phyloP scores from a whole-genome alignment of 176 grass and related monocot genomes.

The Melocanna baccifera region DNA sequence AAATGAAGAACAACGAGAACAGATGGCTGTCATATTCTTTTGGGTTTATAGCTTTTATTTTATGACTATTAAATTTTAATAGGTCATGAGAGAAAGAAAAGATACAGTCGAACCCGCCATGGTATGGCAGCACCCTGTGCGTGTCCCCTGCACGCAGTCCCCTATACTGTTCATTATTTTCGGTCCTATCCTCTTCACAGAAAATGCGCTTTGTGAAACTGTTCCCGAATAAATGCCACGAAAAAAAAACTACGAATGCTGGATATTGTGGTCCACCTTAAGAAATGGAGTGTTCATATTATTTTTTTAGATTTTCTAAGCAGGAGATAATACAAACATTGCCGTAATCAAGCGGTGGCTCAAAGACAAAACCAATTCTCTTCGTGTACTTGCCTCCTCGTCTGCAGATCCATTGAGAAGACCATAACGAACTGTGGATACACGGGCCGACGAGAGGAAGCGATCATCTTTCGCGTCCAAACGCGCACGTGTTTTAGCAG shows the following conservation, averaged over 20 bases:
- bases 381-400: too few relatives aligned
- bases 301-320: too few relatives aligned
- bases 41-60: too few relatives aligned
- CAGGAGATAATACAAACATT: too few relatives aligned
- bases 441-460: not conserved
- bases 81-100: too few relatives aligned
- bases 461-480: not conserved
- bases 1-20: constrained; percentile 22
- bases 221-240: not conserved
- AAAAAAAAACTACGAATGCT: not conserved
- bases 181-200: not conserved
- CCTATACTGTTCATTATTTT: not conserved
- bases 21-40: not conserved
- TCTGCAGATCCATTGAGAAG: too few relatives aligned
- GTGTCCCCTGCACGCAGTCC: not conserved
- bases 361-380: too few relatives aligned
- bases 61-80: too few relatives aligned
- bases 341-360: too few relatives aligned
- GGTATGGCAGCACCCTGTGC: constrained; percentile 13
- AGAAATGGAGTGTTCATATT: too few relatives aligned
- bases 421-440: not conserved
- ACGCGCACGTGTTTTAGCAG: constrained; percentile 24
- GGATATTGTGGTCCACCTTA: not conserved
- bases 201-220: not conserved
- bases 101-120: too few relatives aligned